These are phyloP conservation scores for Umbilicus rupestris DNA, from an alignment of 164 flowering plant species.

Conservation along the genomic window DNA sequence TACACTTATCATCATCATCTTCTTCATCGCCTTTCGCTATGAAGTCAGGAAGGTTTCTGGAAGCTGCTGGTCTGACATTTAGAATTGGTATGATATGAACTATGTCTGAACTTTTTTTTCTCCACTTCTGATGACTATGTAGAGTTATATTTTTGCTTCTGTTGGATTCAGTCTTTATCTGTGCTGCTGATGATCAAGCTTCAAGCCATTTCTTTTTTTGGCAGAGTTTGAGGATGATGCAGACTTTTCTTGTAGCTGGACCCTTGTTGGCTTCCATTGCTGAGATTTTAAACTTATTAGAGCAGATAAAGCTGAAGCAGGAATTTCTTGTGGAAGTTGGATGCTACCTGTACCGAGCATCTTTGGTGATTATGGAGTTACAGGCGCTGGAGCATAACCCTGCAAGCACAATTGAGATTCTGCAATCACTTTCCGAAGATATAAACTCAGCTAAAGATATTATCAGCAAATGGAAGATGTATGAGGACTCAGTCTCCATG, in stretches of 20 bases:
- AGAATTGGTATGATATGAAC: background rate
- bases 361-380: conserved; percentile 44
- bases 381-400: conserved; percentile 23
- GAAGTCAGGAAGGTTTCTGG: background rate
- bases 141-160: background rate
- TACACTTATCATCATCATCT: background rate
- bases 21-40: background rate
- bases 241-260: conserved; percentile 10
- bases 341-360: conserved; percentile 46
- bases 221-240: background rate
- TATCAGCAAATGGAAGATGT: conserved; percentile 16
- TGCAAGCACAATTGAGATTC: conserved; percentile 27
- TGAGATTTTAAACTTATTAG: conserved; percentile 28
- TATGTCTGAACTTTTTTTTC: background rate
- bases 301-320: conserved; percentile 23
- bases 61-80: background rate
- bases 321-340: conserved; percentile 41
- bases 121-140: background rate
- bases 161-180: background rate
- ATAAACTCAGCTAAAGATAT: conserved; percentile 36
- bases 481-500: conserved; percentile 12
- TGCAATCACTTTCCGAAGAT: conserved; percentile 33
- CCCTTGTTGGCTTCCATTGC: conserved; percentile 35
- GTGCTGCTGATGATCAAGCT: background rate
- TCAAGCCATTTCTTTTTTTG: background rate